Evolutionary conservation across 139 green algal species (phyloP).

Genomic region (Auxenochlorella pyrenoidosa): DNA sequence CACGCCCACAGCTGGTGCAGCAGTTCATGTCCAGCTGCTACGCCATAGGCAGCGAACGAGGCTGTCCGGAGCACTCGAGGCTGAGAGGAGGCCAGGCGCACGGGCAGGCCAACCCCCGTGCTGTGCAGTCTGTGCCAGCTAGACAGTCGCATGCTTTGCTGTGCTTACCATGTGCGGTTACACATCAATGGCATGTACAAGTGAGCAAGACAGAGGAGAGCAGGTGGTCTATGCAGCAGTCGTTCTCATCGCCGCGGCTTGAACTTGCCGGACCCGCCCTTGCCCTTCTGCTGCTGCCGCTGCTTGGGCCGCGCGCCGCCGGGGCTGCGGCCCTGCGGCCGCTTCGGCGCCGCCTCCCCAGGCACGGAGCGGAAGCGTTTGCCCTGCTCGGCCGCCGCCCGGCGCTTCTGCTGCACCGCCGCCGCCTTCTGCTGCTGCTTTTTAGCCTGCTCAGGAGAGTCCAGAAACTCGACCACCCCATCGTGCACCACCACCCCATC

Average conservation of each 20-base stretch:
- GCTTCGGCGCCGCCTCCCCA: neutral
- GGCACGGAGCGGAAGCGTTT: constrained; percentile 3
- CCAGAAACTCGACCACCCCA: constrained; percentile 33
- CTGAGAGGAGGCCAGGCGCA: no score
- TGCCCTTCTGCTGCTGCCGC: neutral
- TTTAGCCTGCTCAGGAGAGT: neutral
- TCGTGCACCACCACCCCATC: constrained; percentile 14
- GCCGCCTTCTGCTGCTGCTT: constrained; percentile 20
- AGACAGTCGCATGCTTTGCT: no score
- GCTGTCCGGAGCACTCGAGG: no score
- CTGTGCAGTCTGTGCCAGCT: neutral
- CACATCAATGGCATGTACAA: no score
- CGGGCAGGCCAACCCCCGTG: neutral
- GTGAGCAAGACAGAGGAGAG: no score
- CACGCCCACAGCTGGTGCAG: no score
- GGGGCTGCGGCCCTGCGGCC: neutral
- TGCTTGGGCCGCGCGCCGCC: neutral
- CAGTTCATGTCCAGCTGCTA: no score
- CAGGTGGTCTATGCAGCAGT: no score
- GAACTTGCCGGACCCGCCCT: no score
- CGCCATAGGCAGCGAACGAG: no score
- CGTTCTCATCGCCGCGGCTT: neutral
- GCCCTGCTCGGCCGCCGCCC: neutral
- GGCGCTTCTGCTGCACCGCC: neutral
- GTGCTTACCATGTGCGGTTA: no score